Evolutionary conservation across 768 basidiomycete species (phyloP), one percentile per base, ranked within the genome.

Genomic region (Trichaptum fuscoviolaceum): DNA sequence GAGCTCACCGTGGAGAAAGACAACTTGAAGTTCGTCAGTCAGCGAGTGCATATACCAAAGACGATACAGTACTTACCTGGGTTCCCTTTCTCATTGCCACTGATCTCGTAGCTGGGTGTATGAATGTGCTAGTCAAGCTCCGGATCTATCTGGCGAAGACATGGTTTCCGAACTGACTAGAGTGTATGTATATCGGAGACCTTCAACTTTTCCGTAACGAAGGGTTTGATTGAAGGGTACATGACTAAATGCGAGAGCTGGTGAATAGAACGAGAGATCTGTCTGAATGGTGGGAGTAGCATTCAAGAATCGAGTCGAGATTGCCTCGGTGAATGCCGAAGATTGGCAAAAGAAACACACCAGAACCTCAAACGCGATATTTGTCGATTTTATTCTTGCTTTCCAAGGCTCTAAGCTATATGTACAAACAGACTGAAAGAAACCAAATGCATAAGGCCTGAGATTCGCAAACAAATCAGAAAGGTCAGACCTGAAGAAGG

Each of bases 111-210:
- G 78, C 93, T 95, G 70, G 34, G 67, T 35, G n/a, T 20, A 64
- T 20, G 27, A 35, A 15, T 23, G 7, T n/a, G n/a, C n/a, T 12
- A 57, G 62, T 62, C 35, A 35, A 63, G 26, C 18, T 65, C 63
- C 17, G 59, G n/a, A n/a, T 10, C 6, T 25, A 24, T 66, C 8
- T 57, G 26, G 20, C 34, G 62, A 17, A 57, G 35, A 65, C 63
- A 1, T 34, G 26, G 64, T 67, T 76, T 69, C 64, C 27, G 36
- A 35, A 79, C 84, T 67, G 69, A 93, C 92, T 95, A 87, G 68
- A 95, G 84, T 7, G 84, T 85, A 75, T 95, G 93, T 23, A 90
- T 77, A 66, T 88, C 85, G 24, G 86, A 88, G 1, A 94, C 90
- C 71, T 90, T 87, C 63, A 95, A 82, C 36, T 68, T 83, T 1